Evolutionary conservation across 192 early-diverging fungal species (phyloP), one percentile per base, ranked within the genome.

Genomic region (Ramicandelaber brevisporus): DNA sequence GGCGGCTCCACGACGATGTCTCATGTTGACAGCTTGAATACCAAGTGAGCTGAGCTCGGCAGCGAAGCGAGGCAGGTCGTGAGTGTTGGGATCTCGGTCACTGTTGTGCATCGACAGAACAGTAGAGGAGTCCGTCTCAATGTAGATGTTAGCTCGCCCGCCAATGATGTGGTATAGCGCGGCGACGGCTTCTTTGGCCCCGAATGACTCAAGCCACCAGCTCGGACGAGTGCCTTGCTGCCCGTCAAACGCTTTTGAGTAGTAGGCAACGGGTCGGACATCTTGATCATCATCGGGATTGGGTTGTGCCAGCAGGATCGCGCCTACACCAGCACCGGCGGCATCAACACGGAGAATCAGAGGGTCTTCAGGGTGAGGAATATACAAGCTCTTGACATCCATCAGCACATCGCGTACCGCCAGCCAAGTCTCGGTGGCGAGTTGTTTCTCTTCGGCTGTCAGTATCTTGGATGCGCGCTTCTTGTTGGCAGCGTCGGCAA

Each of bases 121-220:
- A 2, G 34, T 41, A 21, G 31, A 17, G 7, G 37, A 37, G 31
- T 50, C 41, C 5, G 42, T 36, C 26, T 44, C 34, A 4, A 50
- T 37, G 1, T 18, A 21, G 14, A 48, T 17, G 29, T 44, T 44
- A 4, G 9, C 21, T 2, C 42, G 41, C 0, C 48, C 35, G 16
- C 45, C 48, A 0, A 51, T 21, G 21, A 38, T 44, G 0, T 38
- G 27, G 29, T 41, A 51, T 21, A 51, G 45, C 14, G 34, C 17
- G n/a, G 32, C 31, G 9, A 39, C 43, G 0, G 42, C 27, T 20
- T 37, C 26, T 2, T 34, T 21, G 0, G 41, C 34, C 0, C 41
- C 43, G 2, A 25, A 35, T 0, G 43, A 38, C 30, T 51, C 38
- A 2, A 31, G 27, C 31, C 36, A 51, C 0, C 37, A 35, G 0